Evolutionary conservation across 2,329 filamentous ascomycete species (phyloP), one percentile per base, ranked within the genome.

Genomic region (Arthrobotrys conoides): DNA sequence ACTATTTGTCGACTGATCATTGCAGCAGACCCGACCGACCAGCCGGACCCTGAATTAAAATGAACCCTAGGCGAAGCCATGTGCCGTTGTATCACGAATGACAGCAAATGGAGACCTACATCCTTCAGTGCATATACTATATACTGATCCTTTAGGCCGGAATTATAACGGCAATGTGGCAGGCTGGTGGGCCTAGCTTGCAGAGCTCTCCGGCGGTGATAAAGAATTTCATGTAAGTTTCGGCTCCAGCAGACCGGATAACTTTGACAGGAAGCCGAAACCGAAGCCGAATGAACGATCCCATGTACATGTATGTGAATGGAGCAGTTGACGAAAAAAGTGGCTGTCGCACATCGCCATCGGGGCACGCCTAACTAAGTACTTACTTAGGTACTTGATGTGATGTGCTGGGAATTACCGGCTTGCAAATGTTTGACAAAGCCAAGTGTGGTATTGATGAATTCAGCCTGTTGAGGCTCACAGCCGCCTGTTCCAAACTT

Each of bases 271-370:
- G 59, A 72, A 59, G 69, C 69, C 59, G 69, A 72, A 14, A 49
- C 69, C 63, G 69, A 57, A 57, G 69, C 69, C 69, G 69, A 46
- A 44, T 44, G 14, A 16, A n/a, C n/a, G n/a, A n/a, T n/a, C n/a
- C n/a, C n/a, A 71, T 53, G 22, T n/a, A 20, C 48, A 49, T 14
- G 59, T 61, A 59, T 33, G 55, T 41, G 44, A 14, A 2, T 8
- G 20, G 49, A 59, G 22, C 5, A 5, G 27, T 30, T 30, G 27
- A 66, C 69, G 48, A 46, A 66, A 48, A 9, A 66, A 59, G 36
- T 66, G 61, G 8, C 69, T 59, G 69, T 48, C 44, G 71, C 71
- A 69, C 46, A 61, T 75, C 63, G 64, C 53, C 71, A 69, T 76
- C 71, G 71, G 64, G 64, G 36, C 5, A 63, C 55, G 71, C 71